These are phyloP conservation scores for Talaromyces trachyspermus DNA, from an alignment of 495 filamentous ascomycete species.

Conservation along the genomic window DNA sequence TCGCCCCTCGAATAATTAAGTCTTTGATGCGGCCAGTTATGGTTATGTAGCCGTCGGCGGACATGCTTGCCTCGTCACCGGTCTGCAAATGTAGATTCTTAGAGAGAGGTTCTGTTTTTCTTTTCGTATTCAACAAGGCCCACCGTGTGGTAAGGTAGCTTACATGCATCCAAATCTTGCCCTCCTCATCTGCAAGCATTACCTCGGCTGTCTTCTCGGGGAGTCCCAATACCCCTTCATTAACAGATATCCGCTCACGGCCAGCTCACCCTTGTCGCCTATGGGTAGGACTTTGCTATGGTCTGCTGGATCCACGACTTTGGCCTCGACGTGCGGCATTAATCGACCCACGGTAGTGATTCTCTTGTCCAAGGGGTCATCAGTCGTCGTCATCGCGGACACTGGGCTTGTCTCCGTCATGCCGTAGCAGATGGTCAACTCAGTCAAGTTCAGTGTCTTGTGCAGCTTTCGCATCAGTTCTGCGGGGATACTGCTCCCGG, in stretches of 20 bases:
- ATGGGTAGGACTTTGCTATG: conserved; percentile 50
- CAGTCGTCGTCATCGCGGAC: conserved; percentile 77
- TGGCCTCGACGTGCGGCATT: conserved; percentile 80
- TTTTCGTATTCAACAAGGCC: too few relatives aligned
- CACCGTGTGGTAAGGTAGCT: conserved; percentile 18
- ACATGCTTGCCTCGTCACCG: conserved; percentile 91
- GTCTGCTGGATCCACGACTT: conserved; percentile 64
- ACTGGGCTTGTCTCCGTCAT: conserved; percentile 99
- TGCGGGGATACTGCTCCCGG: conserved; percentile 74
- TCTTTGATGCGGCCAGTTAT: conserved; percentile 84
- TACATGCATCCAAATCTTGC: conserved; percentile 65
- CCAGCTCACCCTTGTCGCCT: conserved; percentile 70
- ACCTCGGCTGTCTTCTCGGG: conserved; percentile 61
- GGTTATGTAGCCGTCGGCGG: conserved; percentile 54
- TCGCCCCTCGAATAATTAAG: conserved; percentile 90
- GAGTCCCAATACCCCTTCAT: conserved; percentile 91
- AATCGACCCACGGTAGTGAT: conserved; percentile 68
- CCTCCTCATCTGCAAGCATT: conserved; percentile 51
- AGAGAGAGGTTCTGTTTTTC: too few relatives aligned
- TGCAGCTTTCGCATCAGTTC: conserved; percentile 80
- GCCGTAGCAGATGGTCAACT: conserved; percentile 93
- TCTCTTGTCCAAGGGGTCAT: conserved; percentile 73
- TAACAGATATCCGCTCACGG: conserved; percentile 74
- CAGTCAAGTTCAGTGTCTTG: conserved; percentile 64
- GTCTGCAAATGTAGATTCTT: conserved; percentile 39